Conservation (phyloP, 2,329 filamentous ascomycete genomes). For the Trichoderma sp. region DNA sequence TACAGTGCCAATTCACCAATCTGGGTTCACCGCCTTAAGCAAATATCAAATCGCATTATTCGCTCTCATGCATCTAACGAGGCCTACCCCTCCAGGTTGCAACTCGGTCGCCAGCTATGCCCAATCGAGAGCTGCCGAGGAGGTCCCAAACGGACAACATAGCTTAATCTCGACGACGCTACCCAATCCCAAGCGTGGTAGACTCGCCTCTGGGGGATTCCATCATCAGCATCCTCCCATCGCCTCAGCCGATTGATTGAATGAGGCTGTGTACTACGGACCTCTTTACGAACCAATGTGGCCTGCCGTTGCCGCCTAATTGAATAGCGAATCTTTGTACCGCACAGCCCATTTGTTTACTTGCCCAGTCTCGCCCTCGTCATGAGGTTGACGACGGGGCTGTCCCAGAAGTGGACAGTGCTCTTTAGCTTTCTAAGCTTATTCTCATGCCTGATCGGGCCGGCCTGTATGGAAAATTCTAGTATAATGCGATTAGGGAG, state of each 20-base stretch:
- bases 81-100: constrained; percentile 27
- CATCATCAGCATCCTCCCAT: constrained; percentile 11
- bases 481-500: background rate
- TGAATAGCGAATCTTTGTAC: background rate
- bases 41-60: constrained; percentile 23
- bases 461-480: constrained; percentile 60
- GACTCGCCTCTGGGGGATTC: constrained; percentile 25
- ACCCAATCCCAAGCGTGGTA: constrained; percentile 8
- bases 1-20: constrained; percentile 15
- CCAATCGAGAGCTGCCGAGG: constrained; percentile 34
- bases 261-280: constrained; percentile 5
- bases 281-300: constrained; percentile 18
- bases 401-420: constrained; percentile 67
- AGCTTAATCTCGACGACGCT: constrained; percentile 36
- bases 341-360: constrained; percentile 27
- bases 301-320: constrained; percentile 8
- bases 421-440: constrained; percentile 63
- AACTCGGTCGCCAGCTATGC: constrained; percentile 30
- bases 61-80: constrained; percentile 27
- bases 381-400: constrained; percentile 57
- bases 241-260: constrained; percentile 8
- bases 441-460: constrained; percentile 63
- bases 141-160: constrained; percentile 36
- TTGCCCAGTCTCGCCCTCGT: constrained; percentile 27
- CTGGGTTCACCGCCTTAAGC: background rate